A percentile compares a stretch with the other conserved stretches of the same genome.
Evolutionary conservation across 2,329 filamentous ascomycete genomes (phyloP).

Genomic region (Piedraia hortae): DNA sequence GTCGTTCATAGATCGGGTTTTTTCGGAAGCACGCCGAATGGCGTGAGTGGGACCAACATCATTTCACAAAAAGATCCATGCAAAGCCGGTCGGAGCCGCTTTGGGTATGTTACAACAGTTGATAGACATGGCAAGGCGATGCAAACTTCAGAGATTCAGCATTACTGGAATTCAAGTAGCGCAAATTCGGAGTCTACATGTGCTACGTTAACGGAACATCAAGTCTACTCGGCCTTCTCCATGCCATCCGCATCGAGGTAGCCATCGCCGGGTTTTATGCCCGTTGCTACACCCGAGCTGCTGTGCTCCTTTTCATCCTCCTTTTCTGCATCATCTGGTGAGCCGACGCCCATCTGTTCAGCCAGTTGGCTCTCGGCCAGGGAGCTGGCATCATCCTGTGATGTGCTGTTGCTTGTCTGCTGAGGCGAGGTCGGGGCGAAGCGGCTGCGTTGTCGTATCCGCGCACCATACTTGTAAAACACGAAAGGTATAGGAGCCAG

Average conservation of each 20-base stretch:
- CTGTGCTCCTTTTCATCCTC: conserved; percentile 2
- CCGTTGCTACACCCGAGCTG: neutral
- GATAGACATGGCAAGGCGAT: too few species aligned
- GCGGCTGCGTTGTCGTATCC: conserved; percentile 5
- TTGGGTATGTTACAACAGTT: too few species aligned
- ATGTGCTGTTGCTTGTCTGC: conserved; percentile 1
- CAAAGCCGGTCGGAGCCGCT: too few species aligned
- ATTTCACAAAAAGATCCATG: too few species aligned
- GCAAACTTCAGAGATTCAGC: too few species aligned
- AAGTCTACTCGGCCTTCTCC: conserved; percentile 5
- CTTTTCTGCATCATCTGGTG: conserved; percentile 3
- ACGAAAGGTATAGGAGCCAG: conserved; percentile 8
- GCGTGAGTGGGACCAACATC: too few species aligned
- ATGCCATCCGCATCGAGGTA: conserved; percentile 6
- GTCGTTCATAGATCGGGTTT: too few species aligned
- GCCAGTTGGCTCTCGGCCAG: conserved; percentile 3
- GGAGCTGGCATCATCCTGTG: conserved; percentile 4
- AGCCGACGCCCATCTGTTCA: conserved; percentile 5
- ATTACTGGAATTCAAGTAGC: too few species aligned
- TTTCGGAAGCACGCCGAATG: too few species aligned
- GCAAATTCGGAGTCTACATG: too few species aligned
- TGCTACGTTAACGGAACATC: neutral
- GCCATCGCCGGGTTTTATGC: conserved; percentile 2
- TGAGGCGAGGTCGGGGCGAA: conserved; percentile 6
- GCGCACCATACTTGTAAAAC: conserved; percentile 8